Evolutionary conservation across 1,284 basidiomycete genomes (phyloP), one percentile per base, ranked within the genome.

Genomic region (Coniferiporia sulphurascens): DNA sequence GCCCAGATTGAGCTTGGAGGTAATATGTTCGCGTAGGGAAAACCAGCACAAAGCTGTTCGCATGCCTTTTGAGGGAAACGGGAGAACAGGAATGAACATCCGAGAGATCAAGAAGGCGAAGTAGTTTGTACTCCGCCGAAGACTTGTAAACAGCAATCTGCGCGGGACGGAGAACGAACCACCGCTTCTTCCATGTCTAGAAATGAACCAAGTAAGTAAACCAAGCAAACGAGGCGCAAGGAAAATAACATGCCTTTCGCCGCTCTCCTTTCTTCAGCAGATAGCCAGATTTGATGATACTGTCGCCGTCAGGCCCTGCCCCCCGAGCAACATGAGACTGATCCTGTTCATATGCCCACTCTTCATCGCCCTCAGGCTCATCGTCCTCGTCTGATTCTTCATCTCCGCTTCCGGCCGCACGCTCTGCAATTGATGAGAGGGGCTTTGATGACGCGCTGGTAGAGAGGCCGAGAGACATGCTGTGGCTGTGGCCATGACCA

Each of bases 111-210:
- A 99, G 85, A 15, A 98, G 85, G 19, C 91, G 87, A 34, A 95
- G 87, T 4, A 98, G 83, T 71, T 94, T 84, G 76, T 98, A 98
- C 73, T 98, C 95, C 65, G 87, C 85, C 53, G 92, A 89, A 59
- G 87, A 95, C 79, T 98, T 98, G 85, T 99, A 99, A 76, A 97
- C 98, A 12, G 94, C 94, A 52, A 99, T 77, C 72, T 95, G 93
- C 15, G 90, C 91, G 0, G 92, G 85, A 13, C 96, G 84, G 61
- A 99, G 76, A 0, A 99, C 97, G 67, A 98, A 99, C 96, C 96
- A 99, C 41, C 96, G 84, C 76, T 95, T 95, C 80, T 98, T 98
- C 96, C 96, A 99, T 1, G 89, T 93, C 93, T 97, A 69, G 52
- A 5, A 49, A 44, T 58, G 52, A 53, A 59, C 50, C 51, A 55